Conservation (phyloP, 1,139 yeast species). For the Arxiozyma slooffiae region DNA sequence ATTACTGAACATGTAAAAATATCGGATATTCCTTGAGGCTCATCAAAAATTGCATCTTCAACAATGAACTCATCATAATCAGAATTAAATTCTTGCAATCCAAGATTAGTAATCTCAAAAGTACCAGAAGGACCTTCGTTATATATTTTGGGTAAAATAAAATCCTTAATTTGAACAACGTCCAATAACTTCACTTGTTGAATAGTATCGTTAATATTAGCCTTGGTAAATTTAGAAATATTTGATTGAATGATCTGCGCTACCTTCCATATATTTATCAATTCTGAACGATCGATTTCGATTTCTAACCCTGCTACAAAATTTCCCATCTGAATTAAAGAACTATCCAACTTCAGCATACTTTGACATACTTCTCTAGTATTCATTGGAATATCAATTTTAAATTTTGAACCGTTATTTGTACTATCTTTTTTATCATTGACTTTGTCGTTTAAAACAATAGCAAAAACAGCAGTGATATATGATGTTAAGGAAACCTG, state of each 20-base stretch:
- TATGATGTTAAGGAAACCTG: constrained; percentile 21
- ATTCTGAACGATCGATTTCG: constrained; percentile 4
- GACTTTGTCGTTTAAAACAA: constrained; percentile 6
- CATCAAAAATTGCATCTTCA: constrained; percentile 22
- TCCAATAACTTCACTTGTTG: constrained; percentile 22
- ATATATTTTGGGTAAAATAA: constrained; percentile 14
- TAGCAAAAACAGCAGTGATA: constrained; percentile 14
- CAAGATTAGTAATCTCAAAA: constrained; percentile 28
- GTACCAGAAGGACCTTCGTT: constrained; percentile 18
- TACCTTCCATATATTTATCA: constrained; percentile 15
- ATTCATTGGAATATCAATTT: constrained; percentile 23
- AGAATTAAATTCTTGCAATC: constrained; percentile 17
- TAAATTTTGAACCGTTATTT: constrained; percentile 13
- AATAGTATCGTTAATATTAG: constrained; percentile 12
- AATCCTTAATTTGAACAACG: constrained; percentile 14
- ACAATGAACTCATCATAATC: constrained; percentile 11
- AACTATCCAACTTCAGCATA: constrained; percentile 6
- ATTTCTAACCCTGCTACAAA: constrained; percentile 17
- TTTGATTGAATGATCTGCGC: constrained; percentile 11
- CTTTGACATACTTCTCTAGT: constrained; percentile 15
- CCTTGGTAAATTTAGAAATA: constrained; percentile 7
- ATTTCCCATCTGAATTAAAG: constrained; percentile 17
- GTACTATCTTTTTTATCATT: constrained; percentile 4
- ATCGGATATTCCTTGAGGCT: constrained; percentile 22
- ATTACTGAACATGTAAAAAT: constrained; percentile 19